These are phyloP conservation scores for Boechera divaricarpa DNA, from an alignment of 345 rosid species.

Conservation along the genomic window DNA sequence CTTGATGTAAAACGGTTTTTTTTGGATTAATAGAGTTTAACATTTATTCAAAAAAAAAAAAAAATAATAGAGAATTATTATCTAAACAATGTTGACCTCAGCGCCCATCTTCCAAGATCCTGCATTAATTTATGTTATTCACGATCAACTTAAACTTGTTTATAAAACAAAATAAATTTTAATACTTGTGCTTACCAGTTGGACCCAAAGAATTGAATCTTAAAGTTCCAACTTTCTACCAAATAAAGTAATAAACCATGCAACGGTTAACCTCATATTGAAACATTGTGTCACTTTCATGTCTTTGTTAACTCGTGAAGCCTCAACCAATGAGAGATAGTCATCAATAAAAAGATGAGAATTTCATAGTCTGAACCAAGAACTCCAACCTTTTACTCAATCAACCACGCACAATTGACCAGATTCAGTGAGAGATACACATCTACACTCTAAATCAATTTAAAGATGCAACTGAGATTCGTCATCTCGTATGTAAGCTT, in stretches of 20 bases:
- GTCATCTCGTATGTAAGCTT: no score
- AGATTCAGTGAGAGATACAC: background rate
- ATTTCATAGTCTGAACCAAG: slow-evolving; percentile 1
- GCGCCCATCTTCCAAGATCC: background rate
- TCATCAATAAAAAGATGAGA: slow-evolving; percentile 10
- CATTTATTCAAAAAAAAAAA: no score
- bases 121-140: slow-evolving; percentile 18
- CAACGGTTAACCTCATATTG: slow-evolving; percentile 17
- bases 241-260: background rate
- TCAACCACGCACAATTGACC: slow-evolving; percentile 15
- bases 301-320: background rate
- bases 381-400: background rate
- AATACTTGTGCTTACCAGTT: background rate
- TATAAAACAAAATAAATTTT: background rate
- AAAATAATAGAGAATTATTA: background rate
- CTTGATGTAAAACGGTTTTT: no score
- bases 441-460: background rate
- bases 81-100: slow-evolving; percentile 18
- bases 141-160: slow-evolving; percentile 22
- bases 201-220: background rate
- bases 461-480: background rate
- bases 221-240: background rate
- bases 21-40: no score
- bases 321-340: background rate
- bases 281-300: slow-evolving; percentile 30